Percentiles rank a stretch among this genome's conserved stretches.
phyloP scores from a whole-genome alignment of 192 early-diverging fungal species.

The Neocallimastix lanati region DNA sequence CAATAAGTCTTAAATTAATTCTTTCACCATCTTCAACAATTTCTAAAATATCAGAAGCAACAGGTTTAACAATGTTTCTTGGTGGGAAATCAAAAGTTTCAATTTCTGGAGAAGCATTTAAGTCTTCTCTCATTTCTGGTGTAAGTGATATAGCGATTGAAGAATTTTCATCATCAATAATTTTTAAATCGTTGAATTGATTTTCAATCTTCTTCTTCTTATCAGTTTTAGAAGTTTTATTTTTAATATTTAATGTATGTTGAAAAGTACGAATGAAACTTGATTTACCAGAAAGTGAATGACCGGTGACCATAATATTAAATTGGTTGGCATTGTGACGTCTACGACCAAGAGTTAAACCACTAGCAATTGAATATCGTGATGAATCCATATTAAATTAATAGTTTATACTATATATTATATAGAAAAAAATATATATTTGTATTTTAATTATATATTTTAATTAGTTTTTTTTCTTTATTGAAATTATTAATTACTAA shows the following conservation, averaged over 20 bases:
- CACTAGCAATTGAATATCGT: not conserved
- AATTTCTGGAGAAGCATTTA: not conserved
- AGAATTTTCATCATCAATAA: not conserved
- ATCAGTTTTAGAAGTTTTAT: not conserved
- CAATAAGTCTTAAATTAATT: constrained; percentile 20
- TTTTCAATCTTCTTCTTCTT: not conserved
- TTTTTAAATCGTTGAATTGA: not conserved
- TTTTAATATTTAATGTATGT: constrained; percentile 20
- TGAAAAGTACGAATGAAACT: constrained; percentile 19
- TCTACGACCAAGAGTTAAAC: not conserved
- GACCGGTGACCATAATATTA: constrained; percentile 41
- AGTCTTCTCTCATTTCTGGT: not conserved
- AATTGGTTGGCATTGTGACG: constrained; percentile 12
- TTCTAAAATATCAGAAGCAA: not conserved
- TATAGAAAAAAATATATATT: too few relatives aligned
- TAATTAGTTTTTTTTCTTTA: too few relatives aligned
- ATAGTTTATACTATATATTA: too few relatives aligned
- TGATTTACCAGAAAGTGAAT: constrained; percentile 20
- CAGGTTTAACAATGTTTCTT: not conserved
- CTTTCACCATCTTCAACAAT: constrained; percentile 4
- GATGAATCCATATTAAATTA: not conserved
- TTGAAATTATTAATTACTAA: too few relatives aligned
- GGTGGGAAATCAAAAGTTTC: not conserved
- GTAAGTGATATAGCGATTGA: not conserved
- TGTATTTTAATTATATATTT: too few relatives aligned